Evolutionary conservation across 306 rosid genomes (phyloP).

Genomic region (Ziziphus jujuba): DNA sequence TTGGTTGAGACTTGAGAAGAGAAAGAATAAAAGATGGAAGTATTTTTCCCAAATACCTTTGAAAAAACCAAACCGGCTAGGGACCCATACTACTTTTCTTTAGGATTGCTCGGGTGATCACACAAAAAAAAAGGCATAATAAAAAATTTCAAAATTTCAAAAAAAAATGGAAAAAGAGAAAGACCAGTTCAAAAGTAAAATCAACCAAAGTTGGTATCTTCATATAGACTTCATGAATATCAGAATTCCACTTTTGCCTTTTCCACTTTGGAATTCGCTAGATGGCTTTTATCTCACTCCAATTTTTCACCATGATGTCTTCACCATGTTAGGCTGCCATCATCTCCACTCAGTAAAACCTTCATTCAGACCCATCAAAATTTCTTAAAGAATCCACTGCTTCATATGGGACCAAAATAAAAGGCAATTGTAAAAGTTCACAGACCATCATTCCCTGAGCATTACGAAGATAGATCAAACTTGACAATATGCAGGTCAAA

Average conservation of each 20-base stretch:
- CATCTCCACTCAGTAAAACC: neutral
- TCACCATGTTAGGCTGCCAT: neutral
- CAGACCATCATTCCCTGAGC: too few relatives aligned
- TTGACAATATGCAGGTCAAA: too few relatives aligned
- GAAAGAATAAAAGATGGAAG: neutral
- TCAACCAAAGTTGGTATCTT: conserved; percentile 1
- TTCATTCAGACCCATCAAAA: neutral
- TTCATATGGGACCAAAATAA: neutral
- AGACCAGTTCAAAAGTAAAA: conserved; percentile 1
- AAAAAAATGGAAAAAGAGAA: neutral
- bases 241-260: neutral
- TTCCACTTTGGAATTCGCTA: neutral
- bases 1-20: neutral
- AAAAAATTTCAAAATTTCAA: too few relatives aligned
- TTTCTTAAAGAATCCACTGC: conserved; percentile 1
- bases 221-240: conserved; percentile 1
- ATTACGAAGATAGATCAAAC: too few relatives aligned
- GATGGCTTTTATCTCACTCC: conserved; percentile 8
- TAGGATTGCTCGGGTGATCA: neutral
- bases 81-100: neutral
- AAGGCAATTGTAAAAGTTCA: too few relatives aligned
- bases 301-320: neutral
- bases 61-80: neutral
- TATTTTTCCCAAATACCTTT: conserved; percentile 4
- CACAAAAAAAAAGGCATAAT: neutral